Evolutionary conservation across 2,329 filamentous ascomycete species (phyloP), one percentile per base, ranked within the genome.

Genomic region (Aspergillus proliferans): DNA sequence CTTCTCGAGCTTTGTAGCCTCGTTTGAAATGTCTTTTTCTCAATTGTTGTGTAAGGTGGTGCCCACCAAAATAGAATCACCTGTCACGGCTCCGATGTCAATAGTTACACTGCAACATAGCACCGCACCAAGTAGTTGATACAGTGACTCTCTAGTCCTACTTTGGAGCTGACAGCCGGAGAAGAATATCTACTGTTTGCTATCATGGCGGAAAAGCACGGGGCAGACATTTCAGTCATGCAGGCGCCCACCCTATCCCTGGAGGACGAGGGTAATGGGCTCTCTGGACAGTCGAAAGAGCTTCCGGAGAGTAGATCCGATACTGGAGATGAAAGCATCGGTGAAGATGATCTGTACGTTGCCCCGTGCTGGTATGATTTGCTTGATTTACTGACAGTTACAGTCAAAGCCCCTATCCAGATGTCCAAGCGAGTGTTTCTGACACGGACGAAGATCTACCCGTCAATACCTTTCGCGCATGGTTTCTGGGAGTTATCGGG

Each of bases 401-500:
- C 18, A 41, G 19, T 6, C 21, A 14, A 12, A 41, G 39, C 24
- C 52, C 55, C 5, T 58, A 59, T 21, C 43, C 51, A 2, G 54
- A 59, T 42, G 57, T 60, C 5, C 53, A 52, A 24, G 58, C 58
- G 21, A 51, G 47, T 15, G 50, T 57, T 9, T 45, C 45, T 19
- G 45, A 49, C 6, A 45, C 50, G 3, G 58, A 57, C 33, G 57
- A 60, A 21, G 49, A 44, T 7, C 14, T 51, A 22, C 50, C 58
- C 12, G 48, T 51, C 33, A 59, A 57, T 30, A 60, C 56, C n/a
- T 55, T 60, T 38, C 55, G 58, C 36, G 71, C 66, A n/a, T 75
- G 72, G 72, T 51, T 69, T 15, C 56, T 75, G 0, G 72, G 72
- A 1, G 62, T 75, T 38, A 58, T 69, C 2, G 45, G 46, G 7